These are phyloP conservation scores for Carex arenaria DNA, from an alignment of 202 grass and related monocot species.

Conservation along the genomic window DNA sequence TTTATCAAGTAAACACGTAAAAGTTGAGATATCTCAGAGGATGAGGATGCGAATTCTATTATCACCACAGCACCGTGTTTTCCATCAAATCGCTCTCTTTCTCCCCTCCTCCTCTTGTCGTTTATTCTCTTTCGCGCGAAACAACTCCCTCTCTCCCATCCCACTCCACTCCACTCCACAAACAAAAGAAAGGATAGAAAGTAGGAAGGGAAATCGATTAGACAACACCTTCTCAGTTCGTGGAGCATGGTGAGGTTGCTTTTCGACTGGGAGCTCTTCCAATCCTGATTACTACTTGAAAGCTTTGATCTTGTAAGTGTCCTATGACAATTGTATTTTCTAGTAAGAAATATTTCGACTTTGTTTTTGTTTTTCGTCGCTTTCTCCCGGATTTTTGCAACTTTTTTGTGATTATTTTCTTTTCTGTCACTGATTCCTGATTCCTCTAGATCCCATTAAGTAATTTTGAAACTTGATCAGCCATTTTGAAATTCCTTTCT, in stretches of 20 bases:
- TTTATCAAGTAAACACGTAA: no score
- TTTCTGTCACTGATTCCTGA: not conserved
- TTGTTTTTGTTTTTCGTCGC: not conserved
- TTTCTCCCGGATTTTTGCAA: not conserved
- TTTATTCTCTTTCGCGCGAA: conserved; percentile 12
- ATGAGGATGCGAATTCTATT: no score
- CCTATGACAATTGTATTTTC: not conserved
- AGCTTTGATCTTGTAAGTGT: conserved; percentile 7
- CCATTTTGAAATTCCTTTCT: not conserved
- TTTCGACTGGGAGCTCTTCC: not conserved
- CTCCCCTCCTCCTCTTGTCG: not conserved
- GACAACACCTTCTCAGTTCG: not conserved
- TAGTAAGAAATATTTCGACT: not conserved
- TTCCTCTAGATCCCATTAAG: not conserved
- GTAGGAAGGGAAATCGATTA: not conserved
- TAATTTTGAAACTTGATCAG: not conserved
- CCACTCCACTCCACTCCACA: not conserved
- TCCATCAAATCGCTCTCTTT: not conserved
- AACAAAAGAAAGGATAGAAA: not conserved
- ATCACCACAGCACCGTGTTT: not conserved
- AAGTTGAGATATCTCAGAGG: no score
- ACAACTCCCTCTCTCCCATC: not conserved
- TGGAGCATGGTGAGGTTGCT: not conserved
- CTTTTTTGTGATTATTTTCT: not conserved
- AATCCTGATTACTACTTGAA: not conserved